These are phyloP conservation scores for Phytophthora sansomeana DNA, from an alignment of 352 stramenopile genomes.

Conservation along the genomic window DNA sequence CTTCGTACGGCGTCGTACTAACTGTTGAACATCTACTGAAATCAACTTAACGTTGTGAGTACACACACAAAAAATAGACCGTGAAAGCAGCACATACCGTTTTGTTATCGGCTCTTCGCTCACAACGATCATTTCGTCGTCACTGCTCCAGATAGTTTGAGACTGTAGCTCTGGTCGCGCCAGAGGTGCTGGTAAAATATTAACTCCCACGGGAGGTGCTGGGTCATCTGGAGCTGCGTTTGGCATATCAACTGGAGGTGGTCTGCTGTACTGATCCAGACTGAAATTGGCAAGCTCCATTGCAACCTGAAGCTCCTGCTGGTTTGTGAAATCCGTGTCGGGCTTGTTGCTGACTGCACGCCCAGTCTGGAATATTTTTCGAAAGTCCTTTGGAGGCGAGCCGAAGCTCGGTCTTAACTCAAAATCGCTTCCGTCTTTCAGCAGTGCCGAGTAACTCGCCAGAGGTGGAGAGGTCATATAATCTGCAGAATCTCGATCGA, in stretches of 20 bases:
- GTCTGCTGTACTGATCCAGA: conserved; percentile 29
- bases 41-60: too few species aligned
- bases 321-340: conserved; percentile 6
- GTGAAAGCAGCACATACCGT: conserved; percentile 29
- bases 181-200: conserved; percentile 7
- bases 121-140: conserved; percentile 21
- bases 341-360: neutral
- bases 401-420: conserved; percentile 20
- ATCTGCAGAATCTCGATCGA: conserved; percentile 3
- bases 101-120: conserved; percentile 31
- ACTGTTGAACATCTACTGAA: conserved; percentile 46
- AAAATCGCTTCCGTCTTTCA: conserved; percentile 34
- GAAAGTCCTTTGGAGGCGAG: conserved; percentile 27
- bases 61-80: too few species aligned
- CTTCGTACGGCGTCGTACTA: conserved; percentile 18
- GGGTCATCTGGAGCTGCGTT: neutral
- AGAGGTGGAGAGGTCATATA: conserved; percentile 48
- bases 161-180: conserved; percentile 8
- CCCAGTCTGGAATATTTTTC: conserved; percentile 8
- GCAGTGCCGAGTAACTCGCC: conserved; percentile 45
- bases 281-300: conserved; percentile 50
- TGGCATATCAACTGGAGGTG: neutral
- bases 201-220: conserved; percentile 4
- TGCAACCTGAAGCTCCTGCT: conserved; percentile 28
- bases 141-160: conserved; percentile 37